phyloP scores from a whole-genome alignment of 2,329 filamentous ascomycete species.

The Emmonsia crescens region DNA sequence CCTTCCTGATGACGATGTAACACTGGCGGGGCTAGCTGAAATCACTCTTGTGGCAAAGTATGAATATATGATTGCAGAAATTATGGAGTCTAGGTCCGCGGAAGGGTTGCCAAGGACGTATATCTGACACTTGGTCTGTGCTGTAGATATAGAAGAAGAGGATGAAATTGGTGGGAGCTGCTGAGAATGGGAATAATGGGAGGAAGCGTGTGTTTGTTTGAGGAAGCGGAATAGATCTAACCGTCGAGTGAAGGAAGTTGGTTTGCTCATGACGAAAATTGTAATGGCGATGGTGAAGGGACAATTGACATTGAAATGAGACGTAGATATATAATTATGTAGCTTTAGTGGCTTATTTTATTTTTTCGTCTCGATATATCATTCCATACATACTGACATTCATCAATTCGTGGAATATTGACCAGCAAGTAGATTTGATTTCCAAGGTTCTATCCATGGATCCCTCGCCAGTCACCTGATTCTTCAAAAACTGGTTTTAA shows the following conservation, averaged over 20 bases:
- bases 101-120: slow-evolving; percentile 36
- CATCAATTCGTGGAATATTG: too few species aligned
- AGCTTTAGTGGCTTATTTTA: neutral
- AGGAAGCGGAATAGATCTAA: slow-evolving; percentile 28
- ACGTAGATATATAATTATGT: neutral
- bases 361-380: neutral
- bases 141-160: slow-evolving; percentile 9
- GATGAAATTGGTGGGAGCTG: slow-evolving; percentile 6
- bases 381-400: too few species aligned
- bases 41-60: slow-evolving; percentile 37
- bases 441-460: too few species aligned
- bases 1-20: slow-evolving; percentile 21
- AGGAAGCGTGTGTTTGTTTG: slow-evolving; percentile 17
- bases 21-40: slow-evolving; percentile 2
- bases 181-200: slow-evolving; percentile 4
- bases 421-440: too few species aligned
- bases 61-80: slow-evolving; percentile 50
- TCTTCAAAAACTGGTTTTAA: too few species aligned
- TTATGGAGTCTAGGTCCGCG: slow-evolving; percentile 53
- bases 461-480: too few species aligned
- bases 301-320: neutral
- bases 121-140: slow-evolving; percentile 17
- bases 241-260: slow-evolving; percentile 12
- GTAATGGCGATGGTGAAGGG: neutral
- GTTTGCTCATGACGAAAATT: neutral